phyloP scores from a whole-genome alignment of 2,329 filamentous ascomycete species.

The Sclerotinia sclerotiorum region DNA sequence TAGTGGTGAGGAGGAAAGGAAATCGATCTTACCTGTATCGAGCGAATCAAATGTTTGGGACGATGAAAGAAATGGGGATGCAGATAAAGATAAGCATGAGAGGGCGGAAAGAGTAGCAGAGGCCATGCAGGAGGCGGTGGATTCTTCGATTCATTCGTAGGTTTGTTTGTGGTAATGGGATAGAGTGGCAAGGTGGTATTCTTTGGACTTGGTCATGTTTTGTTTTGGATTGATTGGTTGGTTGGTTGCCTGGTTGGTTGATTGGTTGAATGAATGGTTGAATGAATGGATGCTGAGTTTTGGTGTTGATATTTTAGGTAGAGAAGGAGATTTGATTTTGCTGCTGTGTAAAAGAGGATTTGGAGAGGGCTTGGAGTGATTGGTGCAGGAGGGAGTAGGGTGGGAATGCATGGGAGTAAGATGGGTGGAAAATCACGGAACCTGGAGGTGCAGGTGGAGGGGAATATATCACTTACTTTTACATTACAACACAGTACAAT shows the following conservation, averaged over 20 bases:
- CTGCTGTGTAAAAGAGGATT: no score
- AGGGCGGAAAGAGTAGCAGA: conserved; percentile 18
- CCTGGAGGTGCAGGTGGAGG: no score
- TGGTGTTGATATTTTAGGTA: not conserved
- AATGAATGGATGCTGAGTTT: not conserved
- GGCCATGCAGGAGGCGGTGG: conserved; percentile 19
- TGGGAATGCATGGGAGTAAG: not conserved
- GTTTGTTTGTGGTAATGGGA: not conserved
- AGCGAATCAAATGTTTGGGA: conserved; percentile 5
- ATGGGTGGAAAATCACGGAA: not conserved
- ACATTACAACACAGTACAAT: not conserved
- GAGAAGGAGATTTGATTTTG: no score
- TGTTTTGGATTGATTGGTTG: not conserved
- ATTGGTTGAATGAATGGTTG: not conserved
- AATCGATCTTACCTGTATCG: not conserved
- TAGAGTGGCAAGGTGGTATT: not conserved
- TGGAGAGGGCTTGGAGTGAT: not conserved
- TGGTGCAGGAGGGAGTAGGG: not conserved
- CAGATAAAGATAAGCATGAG: conserved; percentile 8
- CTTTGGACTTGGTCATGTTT: not conserved
- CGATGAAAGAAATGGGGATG: not conserved
- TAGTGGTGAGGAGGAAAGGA: conserved; percentile 9
- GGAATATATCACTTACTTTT: conserved; percentile 15
- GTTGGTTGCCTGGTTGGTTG: not conserved
- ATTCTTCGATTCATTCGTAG: conserved; percentile 20